Base-by-base conservation (phyloP, 257 asterid species). In the Henckelia pumila region DNA sequence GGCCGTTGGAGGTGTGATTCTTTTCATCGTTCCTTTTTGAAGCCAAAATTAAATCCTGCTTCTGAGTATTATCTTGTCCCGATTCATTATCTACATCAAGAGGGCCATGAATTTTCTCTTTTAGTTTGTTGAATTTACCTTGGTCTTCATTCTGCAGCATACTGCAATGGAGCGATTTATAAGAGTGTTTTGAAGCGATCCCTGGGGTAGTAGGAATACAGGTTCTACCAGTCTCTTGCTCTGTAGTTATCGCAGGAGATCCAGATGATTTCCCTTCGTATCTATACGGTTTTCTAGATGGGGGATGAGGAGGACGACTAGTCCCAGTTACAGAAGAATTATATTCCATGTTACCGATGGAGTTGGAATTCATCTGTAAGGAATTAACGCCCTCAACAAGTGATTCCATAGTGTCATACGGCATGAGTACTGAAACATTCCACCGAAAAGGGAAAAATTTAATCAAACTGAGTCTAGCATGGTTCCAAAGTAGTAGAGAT, bases 301-400 rank as follows among this genome's bases (percentile, higher is more conserved):
- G 81, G 69, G 78, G 87, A 74, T 78, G 86, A n/a, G 87, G 87
- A 2, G 87, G 88, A 37, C 80, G 86, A 58, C 77, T 79, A 17
- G 67, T 71, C 30, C 87, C 77, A 29, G 81, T 80, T 22, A 63
- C 73, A 47, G 80, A 78, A 8, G 76, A 65, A 64, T 44, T 80
- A 53, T 52, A 76, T 50, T 81, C 86, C 28, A 65, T 66, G 37
- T 77, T 72, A 22, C 69, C 60, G 66, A 70, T 62, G 3, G 88
- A 72, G 70, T 35, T 74, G 75, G 83, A 80, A 59, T 71, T 79
- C 78, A 80, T 76, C 21, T 85, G 79, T 71, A 87, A 74, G 28
- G 93, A 70, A 73, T 80, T 81, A 75, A 86, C 74, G 61, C 85
- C 95, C 63, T 85, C 88, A 14, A 75, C 88, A 60, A 89, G 85